Percentiles rank a stretch among this genome's conserved stretches.
These are phyloP conservation scores for Mediolabrus comicus DNA, from an alignment of 108 stramenopile genomes.

Conservation along the genomic window DNA sequence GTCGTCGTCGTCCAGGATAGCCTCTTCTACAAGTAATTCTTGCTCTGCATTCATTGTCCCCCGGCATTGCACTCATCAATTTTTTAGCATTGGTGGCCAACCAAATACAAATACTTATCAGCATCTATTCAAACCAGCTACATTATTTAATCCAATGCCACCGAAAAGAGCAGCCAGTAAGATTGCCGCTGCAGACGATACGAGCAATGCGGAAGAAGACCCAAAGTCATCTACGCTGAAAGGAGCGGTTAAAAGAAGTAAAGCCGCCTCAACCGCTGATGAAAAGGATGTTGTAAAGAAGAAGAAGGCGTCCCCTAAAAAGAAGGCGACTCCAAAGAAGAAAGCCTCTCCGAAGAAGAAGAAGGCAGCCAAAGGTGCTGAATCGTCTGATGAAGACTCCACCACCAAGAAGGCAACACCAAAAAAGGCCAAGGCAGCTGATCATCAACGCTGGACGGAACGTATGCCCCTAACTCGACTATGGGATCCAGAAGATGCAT, in stretches of 20 bases:
- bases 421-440: slow-evolving; percentile 44
- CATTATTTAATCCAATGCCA: neutral
- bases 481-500: slow-evolving; percentile 46
- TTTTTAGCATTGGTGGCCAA: too few species aligned
- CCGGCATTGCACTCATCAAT: too few species aligned
- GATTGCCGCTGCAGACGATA: neutral
- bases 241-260: neutral
- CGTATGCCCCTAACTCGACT: slow-evolving; percentile 66
- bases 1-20: too few species aligned
- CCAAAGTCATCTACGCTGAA: neutral
- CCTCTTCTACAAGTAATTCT: too few species aligned
- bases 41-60: too few species aligned
- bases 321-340: slow-evolving; percentile 1
- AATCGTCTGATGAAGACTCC: neutral
- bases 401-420: slow-evolving; percentile 6
- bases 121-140: neutral
- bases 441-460: slow-evolving; percentile 75
- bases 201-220: neutral
- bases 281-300: neutral
- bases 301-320: neutral
- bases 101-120: too few species aligned
- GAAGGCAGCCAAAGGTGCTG: neutral
- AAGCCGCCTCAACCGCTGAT: neutral
- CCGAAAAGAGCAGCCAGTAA: neutral
- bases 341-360: neutral